Conservation (phyloP, 148 eudicot genomes). For the Persicaria maculosa region DNA sequence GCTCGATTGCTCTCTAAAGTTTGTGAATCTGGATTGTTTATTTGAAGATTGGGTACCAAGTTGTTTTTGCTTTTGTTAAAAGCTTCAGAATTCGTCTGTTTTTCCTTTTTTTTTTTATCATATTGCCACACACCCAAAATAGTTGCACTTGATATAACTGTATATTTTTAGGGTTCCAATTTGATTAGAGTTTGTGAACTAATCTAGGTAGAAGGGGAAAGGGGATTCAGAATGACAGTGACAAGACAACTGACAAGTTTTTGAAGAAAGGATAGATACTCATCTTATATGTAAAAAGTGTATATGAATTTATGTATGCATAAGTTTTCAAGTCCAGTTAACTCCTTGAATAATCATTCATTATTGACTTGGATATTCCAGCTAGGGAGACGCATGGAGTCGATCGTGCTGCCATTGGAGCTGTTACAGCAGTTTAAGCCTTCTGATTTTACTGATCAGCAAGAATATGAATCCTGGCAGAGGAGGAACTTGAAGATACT, state of each 20-base stretch:
- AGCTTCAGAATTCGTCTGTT: neutral
- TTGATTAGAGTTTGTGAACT: neutral
- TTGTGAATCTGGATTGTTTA: neutral
- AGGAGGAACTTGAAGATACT: slow-evolving; percentile 70
- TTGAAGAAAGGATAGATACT: neutral
- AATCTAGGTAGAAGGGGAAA: neutral
- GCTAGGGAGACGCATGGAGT: slow-evolving; percentile 82
- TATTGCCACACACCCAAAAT: neutral
- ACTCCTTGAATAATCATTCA: neutral
- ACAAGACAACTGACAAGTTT: slow-evolving; percentile 2
- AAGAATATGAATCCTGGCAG: slow-evolving; percentile 72
- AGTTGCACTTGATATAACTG: neutral
- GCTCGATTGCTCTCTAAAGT: neutral
- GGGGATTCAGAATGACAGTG: neutral
- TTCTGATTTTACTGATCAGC: slow-evolving; percentile 64
- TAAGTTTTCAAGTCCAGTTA: neutral
- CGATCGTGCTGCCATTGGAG: slow-evolving; percentile 78
- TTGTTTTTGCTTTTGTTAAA: neutral
- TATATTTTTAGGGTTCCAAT: neutral
- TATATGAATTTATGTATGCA: neutral
- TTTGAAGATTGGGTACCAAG: neutral
- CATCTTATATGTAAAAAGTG: neutral
- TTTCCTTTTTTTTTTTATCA: neutral
- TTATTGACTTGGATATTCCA: slow-evolving; percentile 20
- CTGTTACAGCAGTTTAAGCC: slow-evolving; percentile 69